These are phyloP conservation scores for Castanea crenata DNA, from an alignment of 306 rosid genomes.

Conservation along the genomic window DNA sequence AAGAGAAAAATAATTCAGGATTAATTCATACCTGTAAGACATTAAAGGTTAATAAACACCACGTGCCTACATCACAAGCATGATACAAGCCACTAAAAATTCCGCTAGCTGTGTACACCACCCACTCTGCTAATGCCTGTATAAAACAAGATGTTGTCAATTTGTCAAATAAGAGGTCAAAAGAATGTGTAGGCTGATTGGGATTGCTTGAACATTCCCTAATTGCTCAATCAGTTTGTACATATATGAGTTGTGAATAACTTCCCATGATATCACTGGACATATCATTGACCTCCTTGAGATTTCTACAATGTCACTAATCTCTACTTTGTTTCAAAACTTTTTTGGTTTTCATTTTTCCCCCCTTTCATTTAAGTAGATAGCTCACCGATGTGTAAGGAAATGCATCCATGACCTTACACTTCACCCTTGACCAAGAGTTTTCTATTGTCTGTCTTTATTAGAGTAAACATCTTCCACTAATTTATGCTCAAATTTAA, in stretches of 20 bases:
- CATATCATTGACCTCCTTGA: neutral
- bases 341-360: no score
- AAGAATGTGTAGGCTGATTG: neutral
- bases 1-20: slow-evolving; percentile 6
- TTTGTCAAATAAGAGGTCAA: slow-evolving; percentile 14
- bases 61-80: slow-evolving; percentile 96
- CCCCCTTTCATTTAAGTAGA: neutral
- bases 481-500: neutral
- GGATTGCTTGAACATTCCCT: neutral
- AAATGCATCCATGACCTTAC: neutral
- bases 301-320: neutral
- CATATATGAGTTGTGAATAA: neutral
- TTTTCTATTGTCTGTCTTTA: neutral
- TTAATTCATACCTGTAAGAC: slow-evolving; percentile 69
- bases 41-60: slow-evolving; percentile 71
- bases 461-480: neutral
- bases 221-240: neutral
- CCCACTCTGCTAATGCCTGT: slow-evolving; percentile 93
- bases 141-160: slow-evolving; percentile 24
- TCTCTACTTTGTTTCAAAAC: neutral
- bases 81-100: slow-evolving; percentile 84
- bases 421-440: neutral
- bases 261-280: neutral
- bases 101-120: slow-evolving; percentile 81
- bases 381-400: neutral